A percentile compares a stretch with the other conserved stretches of the same genome.
Evolutionary conservation across 225 moss, liverwort and hornwort genomes (phyloP).

Genomic region (Marchantia polymorpha): DNA sequence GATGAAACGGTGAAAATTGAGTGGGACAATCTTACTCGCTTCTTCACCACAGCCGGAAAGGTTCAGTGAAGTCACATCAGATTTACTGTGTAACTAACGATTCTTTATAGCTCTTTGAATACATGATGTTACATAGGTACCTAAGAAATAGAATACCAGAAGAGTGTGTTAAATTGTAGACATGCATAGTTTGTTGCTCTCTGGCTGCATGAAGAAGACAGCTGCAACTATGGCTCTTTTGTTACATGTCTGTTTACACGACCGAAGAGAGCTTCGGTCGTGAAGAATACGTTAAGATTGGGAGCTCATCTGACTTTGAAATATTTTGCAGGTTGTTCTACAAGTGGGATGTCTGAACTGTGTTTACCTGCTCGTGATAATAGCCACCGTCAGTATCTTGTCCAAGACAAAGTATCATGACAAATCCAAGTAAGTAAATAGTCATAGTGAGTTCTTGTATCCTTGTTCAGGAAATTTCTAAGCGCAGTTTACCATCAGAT

Average conservation of each 20-base stretch:
- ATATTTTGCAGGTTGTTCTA: conserved; percentile 54
- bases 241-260: neutral
- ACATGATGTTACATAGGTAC: neutral
- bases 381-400: conserved; percentile 41
- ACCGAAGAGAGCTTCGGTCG: no score
- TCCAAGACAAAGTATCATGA: conserved; percentile 42
- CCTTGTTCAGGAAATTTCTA: no score
- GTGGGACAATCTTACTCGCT: conserved; percentile 73
- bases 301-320: conserved; percentile 3
- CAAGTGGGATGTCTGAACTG: conserved; percentile 60
- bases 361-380: conserved; percentile 45
- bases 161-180: neutral
- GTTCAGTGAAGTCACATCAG: conserved; percentile 26
- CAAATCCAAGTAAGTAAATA: conserved; percentile 61
- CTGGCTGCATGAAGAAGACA: neutral
- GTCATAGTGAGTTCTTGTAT: neutral
- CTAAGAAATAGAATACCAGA: neutral
- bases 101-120: neutral
- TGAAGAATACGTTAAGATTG: neutral
- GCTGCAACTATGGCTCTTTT: neutral
- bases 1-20: conserved; percentile 54
- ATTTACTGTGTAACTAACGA: neutral
- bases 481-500: no score
- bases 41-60: conserved; percentile 68
- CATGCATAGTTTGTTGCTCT: neutral